Base-by-base conservation (phyloP, 495 filamentous ascomycete genomes). In the Aspergillus nanangensis region DNA sequence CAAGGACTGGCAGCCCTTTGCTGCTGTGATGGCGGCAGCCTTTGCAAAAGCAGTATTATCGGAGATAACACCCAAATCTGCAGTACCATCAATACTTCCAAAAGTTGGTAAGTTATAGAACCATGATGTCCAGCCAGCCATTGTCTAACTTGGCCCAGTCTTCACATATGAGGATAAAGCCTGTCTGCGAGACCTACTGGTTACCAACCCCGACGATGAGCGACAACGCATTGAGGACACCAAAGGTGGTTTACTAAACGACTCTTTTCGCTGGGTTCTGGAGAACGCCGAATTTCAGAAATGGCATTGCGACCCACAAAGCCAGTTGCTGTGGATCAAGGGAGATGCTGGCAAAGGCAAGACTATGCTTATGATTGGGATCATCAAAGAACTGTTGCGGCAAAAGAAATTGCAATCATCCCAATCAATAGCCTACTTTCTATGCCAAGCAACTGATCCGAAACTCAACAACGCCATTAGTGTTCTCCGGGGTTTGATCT, bases 281-380 rank as follows among this genome's bases (percentile, higher is more conserved):
- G 40, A 57, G 5, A 45, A 72, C 42, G 9, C 38, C 3, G 51
- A 58, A 34, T 74, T 68, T 41, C 22, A 45, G 29, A 20, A 38
- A 54, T 74, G 63, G 66, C 50, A 35, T 13, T 25, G 65, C 35
- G 45, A 57, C 23, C 5, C 44, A 8, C 36, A 66, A 8, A 56
- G 38, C 25, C 55, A 48, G 13, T 50, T 73, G 19, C 64, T 77
- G 23, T 76, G 70, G 72, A 66, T 78, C 24, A 75, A 63, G 41
- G 68, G 66, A 25, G 66, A 62, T 47, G 57, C 68, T 25, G 71
- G 71, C n/a, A 75, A 67, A 44, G 70, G 72, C 25, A 76, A 76
- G 60, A 76, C 71, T 2, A 77, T 77, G 73, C 44, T 70, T 36
- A 52, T 66, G 32, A 63, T 61, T 44, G 60, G 63, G 17, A 59